phyloP scores from a whole-genome alignment of 805 yeast species.

The Candida pini region DNA sequence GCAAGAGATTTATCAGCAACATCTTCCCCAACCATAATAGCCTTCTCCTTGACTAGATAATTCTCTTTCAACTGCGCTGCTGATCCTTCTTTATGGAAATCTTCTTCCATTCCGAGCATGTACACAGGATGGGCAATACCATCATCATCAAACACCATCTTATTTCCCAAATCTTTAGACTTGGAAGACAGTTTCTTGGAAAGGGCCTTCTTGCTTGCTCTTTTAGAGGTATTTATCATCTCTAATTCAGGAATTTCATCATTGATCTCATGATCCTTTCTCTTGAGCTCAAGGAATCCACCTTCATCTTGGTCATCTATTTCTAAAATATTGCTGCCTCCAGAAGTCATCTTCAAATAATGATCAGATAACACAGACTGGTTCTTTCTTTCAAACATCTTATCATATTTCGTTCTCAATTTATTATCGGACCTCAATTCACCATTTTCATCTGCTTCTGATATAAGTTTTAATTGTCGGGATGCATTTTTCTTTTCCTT shows the following conservation, averaged over 20 bases:
- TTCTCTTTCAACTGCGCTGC: constrained; percentile 62
- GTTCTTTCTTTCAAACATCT: constrained; percentile 92
- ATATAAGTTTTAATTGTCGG: constrained; percentile 55
- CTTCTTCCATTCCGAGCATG: constrained; percentile 86
- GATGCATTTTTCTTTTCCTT: constrained; percentile 80
- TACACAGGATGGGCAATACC: constrained; percentile 89
- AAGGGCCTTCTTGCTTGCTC: constrained; percentile 79
- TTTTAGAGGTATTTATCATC: constrained; percentile 64
- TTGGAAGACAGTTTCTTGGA: constrained; percentile 72
- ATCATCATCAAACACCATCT: constrained; percentile 86
- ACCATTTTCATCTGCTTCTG: constrained; percentile 60
- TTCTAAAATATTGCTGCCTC: constrained; percentile 18
- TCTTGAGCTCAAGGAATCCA: constrained; percentile 77
- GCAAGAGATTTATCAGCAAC: constrained; percentile 71
- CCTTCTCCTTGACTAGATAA: constrained; percentile 62
- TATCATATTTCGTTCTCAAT: constrained; percentile 83
- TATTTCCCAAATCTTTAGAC: constrained; percentile 63
- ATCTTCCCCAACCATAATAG: constrained; percentile 68
- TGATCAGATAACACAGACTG: constrained; percentile 90
- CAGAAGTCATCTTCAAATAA: constrained; percentile 65
- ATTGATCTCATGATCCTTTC: constrained; percentile 64
- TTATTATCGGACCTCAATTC: constrained; percentile 41
- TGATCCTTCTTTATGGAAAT: constrained; percentile 62
- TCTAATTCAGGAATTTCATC: constrained; percentile 62
- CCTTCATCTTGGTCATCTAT: constrained; percentile 49